Base-by-base conservation (phyloP, 768 basidiomycete genomes). In the Roridomyces roridus region DNA sequence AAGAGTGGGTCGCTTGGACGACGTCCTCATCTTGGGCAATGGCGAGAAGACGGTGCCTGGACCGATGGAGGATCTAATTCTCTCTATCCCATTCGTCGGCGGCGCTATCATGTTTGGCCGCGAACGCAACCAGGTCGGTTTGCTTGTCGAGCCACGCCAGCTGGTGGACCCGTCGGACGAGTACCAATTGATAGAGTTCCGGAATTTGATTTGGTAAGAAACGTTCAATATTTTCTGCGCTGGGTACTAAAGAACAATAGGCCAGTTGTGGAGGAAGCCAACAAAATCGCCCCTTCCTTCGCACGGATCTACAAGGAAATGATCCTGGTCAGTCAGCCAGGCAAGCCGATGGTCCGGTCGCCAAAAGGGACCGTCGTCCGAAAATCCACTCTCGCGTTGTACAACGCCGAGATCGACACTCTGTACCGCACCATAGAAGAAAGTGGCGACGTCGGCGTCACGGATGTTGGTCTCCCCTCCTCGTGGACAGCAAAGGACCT, bases 301-400 rank as follows among this genome's bases (percentile, higher is more conserved):
- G n/a, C n/a, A n/a, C n/a, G n/a, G n/a, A n/a, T n/a, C n/a, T n/a
- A n/a, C n/a, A n/a, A n/a, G n/a, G n/a, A n/a, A n/a, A n/a, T n/a
- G n/a, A n/a, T n/a, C n/a, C 83, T 84, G 36, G 72, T 83, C 14
- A 70, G 80, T 0, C 51, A 58, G 6, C 66, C 68, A 6, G 63
- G 66, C 17, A 74, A 74, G 24, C 82, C 80, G 1, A 70, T 85
- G 50, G 66, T 75, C 20, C 77, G 78, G 20, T 68, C 79, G 5
- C 76, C 72, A 0, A 86, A 85, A 63, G 80, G 80, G 1, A 83
- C 81, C 0, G 72, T 81, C 6, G 74, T 74, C 46, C 73, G 78
- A 47, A 80, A 80, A 55, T 74, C 75, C 4, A 76, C 79, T 0
- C 47, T 84, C 34, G 61, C 61, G 3, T 18, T 69, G 15, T 85